Evolutionary conservation across 768 basidiomycete species (phyloP), one percentile per base, ranked within the genome.

Genomic region (Xerocomellus intermedius): DNA sequence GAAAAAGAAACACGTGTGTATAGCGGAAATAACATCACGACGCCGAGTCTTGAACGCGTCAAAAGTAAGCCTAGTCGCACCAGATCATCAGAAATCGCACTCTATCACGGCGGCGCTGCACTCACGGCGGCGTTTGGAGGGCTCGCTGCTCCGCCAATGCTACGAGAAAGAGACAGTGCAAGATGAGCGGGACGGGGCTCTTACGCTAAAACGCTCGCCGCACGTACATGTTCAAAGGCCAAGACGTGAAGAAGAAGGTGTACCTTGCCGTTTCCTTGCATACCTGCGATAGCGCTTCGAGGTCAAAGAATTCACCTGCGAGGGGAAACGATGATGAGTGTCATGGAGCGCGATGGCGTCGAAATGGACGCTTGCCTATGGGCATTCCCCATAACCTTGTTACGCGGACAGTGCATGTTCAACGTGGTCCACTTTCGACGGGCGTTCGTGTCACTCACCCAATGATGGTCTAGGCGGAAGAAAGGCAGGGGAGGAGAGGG

Each of bases 231-330:
- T 86, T 81, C 57, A 90, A 73, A 1, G 87, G 86, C 85, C 84
- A 87, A 3, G 85, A 87, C 1, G 85, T 78, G 71, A 89, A 87
- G 77, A 88, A 89, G 68, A 90, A 87, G 10, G 83, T 84, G 65
- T 86, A 88, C 60, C 85, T 71, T 5, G 79, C 77, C 2, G 79
- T 81, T 57, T 80, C 79, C 5, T 77, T 78, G 63, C 84, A 88
- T 8, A 73, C 70, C 55, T 78, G 69, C 12, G 84, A 79, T 3
- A 89, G 74, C 54, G 77, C 76, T 66, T 89, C 86, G 37, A 88
- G 72, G 66, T 89, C 87, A 65, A 89, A 87, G 61, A 87, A 79
- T 71, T 88, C 87, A 36, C 85, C 86, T 83, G 14, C 0, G 33
- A 21, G 5, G 42, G 8, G 22, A 17, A 17, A n/a, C 36, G 36